Conservation (phyloP, 2,329 filamentous ascomycete genomes). For the Aspergillus fumigatus region DNA sequence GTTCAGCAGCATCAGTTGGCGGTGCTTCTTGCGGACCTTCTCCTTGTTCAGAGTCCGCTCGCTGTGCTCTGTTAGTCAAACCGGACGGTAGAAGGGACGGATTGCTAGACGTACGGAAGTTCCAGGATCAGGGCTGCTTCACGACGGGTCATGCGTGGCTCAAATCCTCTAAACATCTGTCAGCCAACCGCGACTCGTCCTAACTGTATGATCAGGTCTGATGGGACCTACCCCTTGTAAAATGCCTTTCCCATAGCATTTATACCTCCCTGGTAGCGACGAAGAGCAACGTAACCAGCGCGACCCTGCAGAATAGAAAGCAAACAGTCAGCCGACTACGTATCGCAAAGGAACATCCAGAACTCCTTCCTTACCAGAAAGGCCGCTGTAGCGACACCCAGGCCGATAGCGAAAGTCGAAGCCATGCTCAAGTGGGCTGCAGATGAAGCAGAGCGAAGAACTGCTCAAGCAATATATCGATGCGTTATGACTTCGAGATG, state of each 20-base stretch:
- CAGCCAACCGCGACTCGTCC: conserved; percentile 5
- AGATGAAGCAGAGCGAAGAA: conserved; percentile 4
- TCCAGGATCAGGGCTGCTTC: conserved; percentile 89
- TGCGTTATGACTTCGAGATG: neutral
- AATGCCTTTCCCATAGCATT: conserved; percentile 83
- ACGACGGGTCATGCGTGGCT: conserved; percentile 85
- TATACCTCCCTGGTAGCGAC: conserved; percentile 65
- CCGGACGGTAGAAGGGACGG: neutral
- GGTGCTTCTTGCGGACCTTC: conserved; percentile 90
- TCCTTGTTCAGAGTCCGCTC: conserved; percentile 87
- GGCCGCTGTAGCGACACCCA: conserved; percentile 55
- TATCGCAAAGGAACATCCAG: neutral
- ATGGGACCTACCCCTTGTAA: conserved; percentile 68
- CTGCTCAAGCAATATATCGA: conserved; percentile 8
- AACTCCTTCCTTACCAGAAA: conserved; percentile 64
- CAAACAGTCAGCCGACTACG: conserved; percentile 9
- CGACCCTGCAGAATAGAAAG: conserved; percentile 61
- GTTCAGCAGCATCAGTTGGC: conserved; percentile 93
- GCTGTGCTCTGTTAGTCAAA: conserved; percentile 44
- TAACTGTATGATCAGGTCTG: neutral
- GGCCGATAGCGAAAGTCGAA: conserved; percentile 40
- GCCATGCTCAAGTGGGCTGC: conserved; percentile 29
- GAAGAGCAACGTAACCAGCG: conserved; percentile 83
- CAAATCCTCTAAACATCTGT: conserved; percentile 62
- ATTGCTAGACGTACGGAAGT: conserved; percentile 62